Base-by-base conservation (phyloP, 257 asterid genomes). In the Vinca minor region DNA sequence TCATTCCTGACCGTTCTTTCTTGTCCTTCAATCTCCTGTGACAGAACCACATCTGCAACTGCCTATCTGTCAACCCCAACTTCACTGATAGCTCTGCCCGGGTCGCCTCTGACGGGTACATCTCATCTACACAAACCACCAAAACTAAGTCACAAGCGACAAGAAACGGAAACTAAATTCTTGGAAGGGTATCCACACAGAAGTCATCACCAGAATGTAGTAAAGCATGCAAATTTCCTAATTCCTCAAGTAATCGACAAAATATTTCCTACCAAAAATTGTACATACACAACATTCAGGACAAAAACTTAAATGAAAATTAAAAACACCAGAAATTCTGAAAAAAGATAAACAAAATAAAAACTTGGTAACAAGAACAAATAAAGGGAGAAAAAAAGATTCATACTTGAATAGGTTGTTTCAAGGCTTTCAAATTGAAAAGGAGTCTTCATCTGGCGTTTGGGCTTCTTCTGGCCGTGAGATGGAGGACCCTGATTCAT, bases 21-120 rank as follows among this genome's bases (percentile, higher is more conserved):
- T 93, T 93, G 68, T 87, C 97, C 81, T 93, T 93, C 80, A 93
- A 81, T 71, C 99, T 81, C 81, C 97, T 74, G 36, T 93, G 99
- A 69, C 99, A 93, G 74, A 93, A 93, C 99, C 99, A 93, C 99
- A 93, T 93, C 86, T 93, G 99, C 80, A 93, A 76, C 72, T 93
- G 99, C 65, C 99, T 74, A 67, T 93, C 99, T 3, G 96, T 84
- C 66, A 93, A 82, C 36, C 80, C 82, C 71, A 93, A 77, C 70
- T 83, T 89, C 72, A 71, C 88, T 0, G 96, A 87, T 45, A 93
- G 76, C 55, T 82, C 92, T n/a, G 81, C 90, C 8, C 99, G 91
- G 36, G 82, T 89, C 47, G 92, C 86, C 85, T 93, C 99, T 0
- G 95, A 81, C 1, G 99, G 99, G 64, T 93, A 89, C 59, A 76